Conservation (phyloP, 352 stramenopile species). For the Pythium sp. region DNA sequence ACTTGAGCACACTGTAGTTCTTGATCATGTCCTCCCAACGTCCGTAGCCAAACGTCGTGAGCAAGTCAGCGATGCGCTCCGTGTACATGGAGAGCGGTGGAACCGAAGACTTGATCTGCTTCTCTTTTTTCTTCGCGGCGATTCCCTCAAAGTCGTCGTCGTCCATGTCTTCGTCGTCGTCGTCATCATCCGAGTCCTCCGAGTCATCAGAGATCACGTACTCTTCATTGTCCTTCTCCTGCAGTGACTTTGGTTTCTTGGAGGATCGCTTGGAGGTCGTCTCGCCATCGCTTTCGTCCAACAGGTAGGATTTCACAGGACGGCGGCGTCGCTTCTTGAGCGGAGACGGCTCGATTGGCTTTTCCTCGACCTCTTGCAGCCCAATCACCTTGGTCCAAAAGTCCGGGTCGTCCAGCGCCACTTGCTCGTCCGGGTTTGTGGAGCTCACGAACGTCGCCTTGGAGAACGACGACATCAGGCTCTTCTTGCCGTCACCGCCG, state of each 20-base stretch:
- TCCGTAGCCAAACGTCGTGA: slow-evolving; percentile 77
- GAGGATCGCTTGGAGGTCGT: slow-evolving; percentile 12
- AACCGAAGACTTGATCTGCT: slow-evolving; percentile 26
- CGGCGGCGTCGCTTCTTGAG: slow-evolving; percentile 68
- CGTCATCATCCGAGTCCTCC: slow-evolving; percentile 57
- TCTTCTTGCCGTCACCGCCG: slow-evolving; percentile 56
- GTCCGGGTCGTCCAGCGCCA: slow-evolving; percentile 92
- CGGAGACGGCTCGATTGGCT: slow-evolving; percentile 62
- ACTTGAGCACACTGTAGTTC: slow-evolving; percentile 24
- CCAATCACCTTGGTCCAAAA: slow-evolving; percentile 95
- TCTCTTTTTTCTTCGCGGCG: slow-evolving; percentile 28
- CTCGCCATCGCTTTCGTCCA: slow-evolving; percentile 63
- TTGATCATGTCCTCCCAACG: slow-evolving; percentile 75
- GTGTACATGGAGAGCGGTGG: slow-evolving; percentile 38
- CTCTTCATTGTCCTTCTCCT: slow-evolving; percentile 55
- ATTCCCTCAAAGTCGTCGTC: slow-evolving; percentile 39
- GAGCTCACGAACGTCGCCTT: slow-evolving; percentile 93
- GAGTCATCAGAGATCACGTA: slow-evolving; percentile 74
- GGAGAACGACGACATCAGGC: slow-evolving; percentile 88
- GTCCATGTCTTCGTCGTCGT: slow-evolving; percentile 45
- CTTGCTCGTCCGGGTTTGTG: slow-evolving; percentile 77
- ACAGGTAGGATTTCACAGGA: slow-evolving; percentile 73
- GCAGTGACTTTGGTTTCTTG: slow-evolving; percentile 25
- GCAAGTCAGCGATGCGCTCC: slow-evolving; percentile 41
- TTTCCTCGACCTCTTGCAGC: slow-evolving; percentile 67